Evolutionary conservation across 148 eudicot genomes (phyloP).

Genomic region (Chenopodium album): DNA sequence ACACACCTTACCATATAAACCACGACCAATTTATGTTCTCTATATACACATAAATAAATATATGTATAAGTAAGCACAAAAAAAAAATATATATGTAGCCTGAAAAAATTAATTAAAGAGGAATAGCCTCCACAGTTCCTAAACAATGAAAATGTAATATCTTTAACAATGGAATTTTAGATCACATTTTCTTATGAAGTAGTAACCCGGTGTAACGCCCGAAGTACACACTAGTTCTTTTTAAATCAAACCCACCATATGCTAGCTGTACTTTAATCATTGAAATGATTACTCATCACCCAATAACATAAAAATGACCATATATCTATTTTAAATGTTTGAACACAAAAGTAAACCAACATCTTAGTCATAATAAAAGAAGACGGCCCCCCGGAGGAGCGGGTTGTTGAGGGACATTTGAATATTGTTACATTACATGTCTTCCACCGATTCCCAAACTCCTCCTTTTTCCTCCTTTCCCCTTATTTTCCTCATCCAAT

Average conservation of each 20-base stretch:
- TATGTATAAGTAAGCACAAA: too few species aligned
- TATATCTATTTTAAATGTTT: background rate
- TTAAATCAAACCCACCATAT: background rate
- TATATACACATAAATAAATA: too few species aligned
- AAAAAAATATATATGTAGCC: too few species aligned
- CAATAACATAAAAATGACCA: background rate
- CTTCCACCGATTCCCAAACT: slow-evolving; percentile 9
- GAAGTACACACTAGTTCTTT: too few species aligned
- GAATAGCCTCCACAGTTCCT: too few species aligned
- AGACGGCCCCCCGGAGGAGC: slow-evolving; percentile 18
- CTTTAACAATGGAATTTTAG: too few species aligned
- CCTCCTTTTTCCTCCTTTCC: slow-evolving; percentile 10
- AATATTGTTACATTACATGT: slow-evolving; percentile 18
- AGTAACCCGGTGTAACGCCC: too few species aligned
- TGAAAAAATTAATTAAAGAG: too few species aligned
- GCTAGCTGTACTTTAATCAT: slow-evolving; percentile 22
- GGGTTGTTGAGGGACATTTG: slow-evolving; percentile 29
- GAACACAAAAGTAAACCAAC: slow-evolving; percentile 14
- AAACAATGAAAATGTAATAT: too few species aligned
- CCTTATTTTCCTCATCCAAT: slow-evolving; percentile 11
- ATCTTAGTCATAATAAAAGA: background rate
- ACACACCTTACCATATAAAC: too few species aligned
- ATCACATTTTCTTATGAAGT: too few species aligned
- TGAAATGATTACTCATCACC: slow-evolving; percentile 16
- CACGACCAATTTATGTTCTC: too few species aligned